phyloP scores from a whole-genome alignment of 2,329 filamentous ascomycete genomes.

The Domatiomyces globalis region DNA sequence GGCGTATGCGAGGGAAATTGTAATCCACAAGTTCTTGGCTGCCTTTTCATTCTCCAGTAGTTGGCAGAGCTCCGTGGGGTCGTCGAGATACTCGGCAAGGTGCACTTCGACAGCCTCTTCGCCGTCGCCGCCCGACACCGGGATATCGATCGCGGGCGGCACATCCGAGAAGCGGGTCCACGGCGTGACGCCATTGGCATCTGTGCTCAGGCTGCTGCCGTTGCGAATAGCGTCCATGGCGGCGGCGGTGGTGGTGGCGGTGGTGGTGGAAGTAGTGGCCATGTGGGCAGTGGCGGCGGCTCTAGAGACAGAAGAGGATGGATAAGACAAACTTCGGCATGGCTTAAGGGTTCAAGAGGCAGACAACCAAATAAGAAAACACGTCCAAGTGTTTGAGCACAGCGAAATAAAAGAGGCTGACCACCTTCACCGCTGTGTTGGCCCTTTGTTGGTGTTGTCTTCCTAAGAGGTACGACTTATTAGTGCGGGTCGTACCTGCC shows the following conservation, averaged over 20 bases:
- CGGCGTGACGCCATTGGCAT: constrained; percentile 6
- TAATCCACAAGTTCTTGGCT: constrained; percentile 90
- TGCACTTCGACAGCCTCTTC: constrained; percentile 78
- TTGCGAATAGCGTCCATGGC: neutral
- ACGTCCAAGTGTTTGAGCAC: no score
- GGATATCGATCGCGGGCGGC: constrained; percentile 49
- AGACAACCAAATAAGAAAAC: neutral
- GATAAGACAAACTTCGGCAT: neutral
- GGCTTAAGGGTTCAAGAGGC: neutral
- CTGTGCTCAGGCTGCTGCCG: neutral
- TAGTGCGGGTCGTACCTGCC: no score
- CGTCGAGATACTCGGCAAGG: constrained; percentile 78
- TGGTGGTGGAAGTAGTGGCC: neutral
- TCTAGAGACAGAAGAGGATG: neutral
- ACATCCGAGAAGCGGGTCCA: constrained; percentile 44
- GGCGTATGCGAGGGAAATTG: constrained; percentile 89
- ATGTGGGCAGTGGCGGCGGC: neutral
- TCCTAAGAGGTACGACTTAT: no score
- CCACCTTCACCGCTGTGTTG: neutral
- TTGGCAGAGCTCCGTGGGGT: constrained; percentile 87
- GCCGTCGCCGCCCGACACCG: constrained; percentile 46
- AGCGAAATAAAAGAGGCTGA: neutral
- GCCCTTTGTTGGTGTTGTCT: no score
- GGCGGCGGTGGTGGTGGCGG: neutral
- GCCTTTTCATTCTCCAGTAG: constrained; percentile 89